A percentile compares a stretch with the other conserved stretches of the same genome.
Conservation (phyloP, 306 rosid genomes). For the Castanospermum australe region DNA sequence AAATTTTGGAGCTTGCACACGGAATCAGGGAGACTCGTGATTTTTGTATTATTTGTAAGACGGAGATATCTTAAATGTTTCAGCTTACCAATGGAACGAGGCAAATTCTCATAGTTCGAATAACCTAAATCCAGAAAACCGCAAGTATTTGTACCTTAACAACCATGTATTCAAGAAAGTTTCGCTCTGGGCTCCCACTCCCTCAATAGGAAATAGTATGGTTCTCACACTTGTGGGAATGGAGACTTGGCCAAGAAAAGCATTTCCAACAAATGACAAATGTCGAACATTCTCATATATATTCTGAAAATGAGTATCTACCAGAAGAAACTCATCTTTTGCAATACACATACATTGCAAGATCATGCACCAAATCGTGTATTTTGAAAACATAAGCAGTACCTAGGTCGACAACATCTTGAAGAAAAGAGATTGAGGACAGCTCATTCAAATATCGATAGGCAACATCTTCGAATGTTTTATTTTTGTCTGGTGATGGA, state of each 20-base stretch:
- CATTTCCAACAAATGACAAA: too few relatives aligned
- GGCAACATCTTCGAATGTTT: too few relatives aligned
- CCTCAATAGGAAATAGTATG: background rate
- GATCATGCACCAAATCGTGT: too few relatives aligned
- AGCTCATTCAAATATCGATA: too few relatives aligned
- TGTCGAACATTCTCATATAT: too few relatives aligned
- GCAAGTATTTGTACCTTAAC: background rate
- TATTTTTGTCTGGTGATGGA: too few relatives aligned
- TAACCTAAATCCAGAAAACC: slow-evolving; percentile 2
- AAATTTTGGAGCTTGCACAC: slow-evolving; percentile 20
- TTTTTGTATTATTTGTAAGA: background rate
- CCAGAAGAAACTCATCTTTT: too few relatives aligned
- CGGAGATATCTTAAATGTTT: slow-evolving; percentile 21
- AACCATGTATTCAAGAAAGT: background rate
- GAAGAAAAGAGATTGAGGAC: too few relatives aligned
- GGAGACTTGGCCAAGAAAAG: background rate
- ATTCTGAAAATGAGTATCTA: too few relatives aligned
- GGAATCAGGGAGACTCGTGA: slow-evolving; percentile 4
- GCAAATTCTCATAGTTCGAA: slow-evolving; percentile 12
- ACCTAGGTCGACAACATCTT: too few relatives aligned
- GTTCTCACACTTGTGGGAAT: background rate
- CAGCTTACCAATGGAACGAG: background rate
- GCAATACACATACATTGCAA: too few relatives aligned
- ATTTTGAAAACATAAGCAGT: too few relatives aligned
- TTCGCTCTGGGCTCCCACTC: background rate